Evolutionary conservation across 179 eudicot genomes (phyloP), one percentile per base, ranked within the genome.

Genomic region (Spergularia azorica): DNA sequence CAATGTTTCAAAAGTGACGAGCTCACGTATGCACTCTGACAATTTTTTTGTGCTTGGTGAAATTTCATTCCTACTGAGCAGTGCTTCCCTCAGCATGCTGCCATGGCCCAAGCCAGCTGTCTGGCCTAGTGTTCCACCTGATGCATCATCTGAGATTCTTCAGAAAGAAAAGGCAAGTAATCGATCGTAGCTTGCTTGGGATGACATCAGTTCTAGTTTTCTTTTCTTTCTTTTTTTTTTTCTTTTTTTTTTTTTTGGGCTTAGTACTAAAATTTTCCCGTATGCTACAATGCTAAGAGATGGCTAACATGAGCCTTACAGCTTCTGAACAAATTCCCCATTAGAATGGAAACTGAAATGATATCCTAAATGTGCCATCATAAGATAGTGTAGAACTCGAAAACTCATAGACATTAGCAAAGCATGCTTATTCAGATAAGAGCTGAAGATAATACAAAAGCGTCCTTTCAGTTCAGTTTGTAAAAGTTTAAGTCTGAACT

Each of bases 31-130:
- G 73, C 76, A 51, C 72, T 69, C 66, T 43, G 63, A 63, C 39
- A 16, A 57, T 62, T 15, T 67, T 67, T 16, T 55, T 62, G 36
- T 75, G 54, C 63, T 51, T 50, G 62, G 18, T 57, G 32, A 63
- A 71, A 26, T 67, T 52, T 39, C 54, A 58, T 17, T 69, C 63
- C 77, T 67, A 61, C 68, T 69, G 80, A 72, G 74, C 89, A 95
- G 99, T 81, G 98, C 97, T 79, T 85, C 90, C 61, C 92, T 95
- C 71, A 93, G 99, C 87, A 90, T 93, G 92, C 87, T 91, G 63
- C 98, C 99, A 20, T 95, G 99, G 99, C 98, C 99, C 71, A 95
- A 91, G 86, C 98, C 97, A 79, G 91, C 90, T 67, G 87, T 88
- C 77, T 95, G 99, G 99, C 99, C 99, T 80, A 82, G 81, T 61